Evolutionary conservation across 768 basidiomycete genomes (phyloP), one percentile per base, ranked within the genome.

Genomic region (Russula brevipes): DNA sequence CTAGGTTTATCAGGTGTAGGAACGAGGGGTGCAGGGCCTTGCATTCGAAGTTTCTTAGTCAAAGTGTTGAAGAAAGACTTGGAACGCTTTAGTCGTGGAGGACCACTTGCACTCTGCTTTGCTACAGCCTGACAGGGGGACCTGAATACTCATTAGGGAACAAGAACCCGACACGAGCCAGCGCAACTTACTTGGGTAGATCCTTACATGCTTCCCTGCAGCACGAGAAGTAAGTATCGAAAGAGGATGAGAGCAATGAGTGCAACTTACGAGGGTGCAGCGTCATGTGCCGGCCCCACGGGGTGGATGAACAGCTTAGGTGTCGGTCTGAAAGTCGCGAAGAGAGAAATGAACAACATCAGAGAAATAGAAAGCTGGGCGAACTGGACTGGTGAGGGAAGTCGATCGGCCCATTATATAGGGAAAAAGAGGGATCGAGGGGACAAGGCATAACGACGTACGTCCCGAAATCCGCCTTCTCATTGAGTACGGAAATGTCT

Each of bases 1-100:
- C 14, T 49, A 38, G 47, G 12, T 3, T 17, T 17, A 4, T 39
- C 33, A 36, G 30, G 47, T 8, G 10, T 44, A 11, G 14, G 12
- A 16, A 33, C 24, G 31, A 30, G 16, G 17, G 45, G 30, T 3
- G 16, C 30, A 38, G 38, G 59, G 19, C 5, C 14, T 30, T 45
- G 64, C 41, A 39, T 5, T 45, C 66, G 64, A 33, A 65, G 38
- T 36, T 58, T 67, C 35, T 54, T 60, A 24, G 58, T 30, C 42
- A 65, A 30, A 0, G 45, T 59, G 33, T 12, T n/a, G 5, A 67
- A 39, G 45, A 65, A n/a, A 33, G 56, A 46, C 31, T 45, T 50
- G 5, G 59, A 55, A 19, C 53, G 60, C 31, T 54, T 59, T 10
- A 45, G 30, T 35, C 30, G 39, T 17, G 47, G 47, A 4, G 42